Conservation (phyloP, 176 grass and related monocot species). For the Saccharum spontaneum region DNA sequence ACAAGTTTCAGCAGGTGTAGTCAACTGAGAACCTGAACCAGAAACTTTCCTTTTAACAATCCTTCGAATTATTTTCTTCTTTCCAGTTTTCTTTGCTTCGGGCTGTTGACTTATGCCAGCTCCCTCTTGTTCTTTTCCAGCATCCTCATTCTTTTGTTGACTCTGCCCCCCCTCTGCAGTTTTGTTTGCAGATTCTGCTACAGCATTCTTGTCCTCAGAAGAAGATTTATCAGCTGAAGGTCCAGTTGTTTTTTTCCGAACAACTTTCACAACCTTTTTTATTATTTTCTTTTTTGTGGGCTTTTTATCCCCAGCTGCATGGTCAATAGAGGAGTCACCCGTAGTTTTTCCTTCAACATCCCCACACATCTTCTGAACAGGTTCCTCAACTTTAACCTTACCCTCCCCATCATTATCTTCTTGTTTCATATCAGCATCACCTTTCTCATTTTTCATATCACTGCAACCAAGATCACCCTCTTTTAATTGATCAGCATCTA, state of each 20-base stretch:
- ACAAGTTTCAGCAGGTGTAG: constrained; percentile 43
- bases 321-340: constrained; percentile 42
- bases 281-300: constrained; percentile 83
- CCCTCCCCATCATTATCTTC: background rate
- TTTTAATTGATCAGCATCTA: background rate
- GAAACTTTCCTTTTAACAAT: constrained; percentile 83
- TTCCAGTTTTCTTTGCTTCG: constrained; percentile 60
- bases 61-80: constrained; percentile 94
- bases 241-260: constrained; percentile 54
- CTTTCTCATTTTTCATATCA: background rate
- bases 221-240: constrained; percentile 44
- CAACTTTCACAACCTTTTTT: constrained; percentile 84
- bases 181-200: constrained; percentile 45
- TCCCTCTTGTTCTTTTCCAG: constrained; percentile 40
- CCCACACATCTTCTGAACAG: constrained; percentile 25
- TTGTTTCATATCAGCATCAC: background rate
- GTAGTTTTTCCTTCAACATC: constrained; percentile 39
- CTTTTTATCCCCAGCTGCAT: constrained; percentile 51
- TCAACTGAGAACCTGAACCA: constrained; percentile 39
- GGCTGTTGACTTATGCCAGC: constrained; percentile 25
- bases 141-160: constrained; percentile 39
- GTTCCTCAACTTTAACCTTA: constrained; percentile 36
- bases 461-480: background rate
- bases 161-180: constrained; percentile 18
- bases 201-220: constrained; percentile 42